Percentiles rank a stretch among this genome's conserved stretches.
These are phyloP conservation scores for Metrosideros polymorpha DNA, from an alignment of 441 rosid genomes.

Conservation along the genomic window DNA sequence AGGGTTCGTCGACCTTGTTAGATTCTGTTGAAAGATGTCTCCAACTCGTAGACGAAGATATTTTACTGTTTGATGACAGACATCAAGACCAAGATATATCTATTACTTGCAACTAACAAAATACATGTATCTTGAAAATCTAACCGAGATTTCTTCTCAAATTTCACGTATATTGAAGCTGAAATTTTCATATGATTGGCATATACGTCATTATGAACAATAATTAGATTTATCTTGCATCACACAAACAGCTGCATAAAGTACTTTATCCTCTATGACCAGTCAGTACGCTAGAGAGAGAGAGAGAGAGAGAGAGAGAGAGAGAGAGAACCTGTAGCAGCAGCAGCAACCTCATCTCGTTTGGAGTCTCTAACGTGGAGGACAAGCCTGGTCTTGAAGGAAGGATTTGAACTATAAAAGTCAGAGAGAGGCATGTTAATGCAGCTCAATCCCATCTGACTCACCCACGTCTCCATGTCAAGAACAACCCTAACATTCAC, in stretches of 20 bases:
- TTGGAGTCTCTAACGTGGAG: neutral
- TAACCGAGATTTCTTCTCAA: too few species aligned
- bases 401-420: neutral
- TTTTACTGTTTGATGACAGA: constrained; percentile 17
- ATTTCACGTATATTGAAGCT: too few species aligned
- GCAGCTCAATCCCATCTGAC: neutral
- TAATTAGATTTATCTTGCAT: neutral
- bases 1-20: constrained; percentile 57
- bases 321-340: neutral
- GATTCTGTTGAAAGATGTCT: constrained; percentile 64
- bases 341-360: neutral
- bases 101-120: neutral
- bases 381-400: neutral
- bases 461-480: neutral
- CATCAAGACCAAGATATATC: neutral
- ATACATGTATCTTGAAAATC: neutral
- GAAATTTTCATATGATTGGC: too few species aligned
- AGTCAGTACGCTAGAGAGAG: too few species aligned
- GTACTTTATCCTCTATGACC: neutral
- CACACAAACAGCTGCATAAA: neutral
- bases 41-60: constrained; percentile 22
- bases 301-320: neutral
- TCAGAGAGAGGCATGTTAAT: neutral
- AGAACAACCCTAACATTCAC: neutral
- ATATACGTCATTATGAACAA: too few species aligned